Conservation (phyloP, 2,329 filamentous ascomycete genomes). For the Curvularia sp. region DNA sequence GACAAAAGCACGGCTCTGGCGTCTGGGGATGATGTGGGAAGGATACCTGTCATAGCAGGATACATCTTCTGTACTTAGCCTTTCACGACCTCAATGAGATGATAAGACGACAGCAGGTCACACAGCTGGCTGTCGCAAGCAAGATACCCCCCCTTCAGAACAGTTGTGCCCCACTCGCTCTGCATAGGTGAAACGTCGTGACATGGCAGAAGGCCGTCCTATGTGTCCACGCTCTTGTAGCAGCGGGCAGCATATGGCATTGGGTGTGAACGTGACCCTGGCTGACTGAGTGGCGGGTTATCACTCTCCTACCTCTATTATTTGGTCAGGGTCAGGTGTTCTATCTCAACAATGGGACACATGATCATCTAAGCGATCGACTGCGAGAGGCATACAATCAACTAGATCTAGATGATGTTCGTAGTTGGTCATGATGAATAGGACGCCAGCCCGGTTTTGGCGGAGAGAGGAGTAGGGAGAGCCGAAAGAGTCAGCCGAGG, state of each 20-base stretch:
- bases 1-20: conserved; percentile 49
- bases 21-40: conserved; percentile 46
- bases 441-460: conserved; percentile 1
- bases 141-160: conserved; percentile 13
- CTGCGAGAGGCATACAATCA: not conserved
- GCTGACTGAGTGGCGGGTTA: not conserved
- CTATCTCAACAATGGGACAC: not conserved
- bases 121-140: conserved; percentile 33
- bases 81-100: conserved; percentile 42
- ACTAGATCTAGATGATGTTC: not conserved
- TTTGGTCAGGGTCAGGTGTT: not conserved
- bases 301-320: not conserved
- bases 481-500: conserved; percentile 27
- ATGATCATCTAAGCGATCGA: not conserved
- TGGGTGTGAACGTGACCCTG: conserved; percentile 3
- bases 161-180: conserved; percentile 1
- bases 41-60: conserved; percentile 38
- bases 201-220: conserved; percentile 8
- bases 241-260: conserved; percentile 4
- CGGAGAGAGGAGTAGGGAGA: conserved; percentile 19
- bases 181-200: conserved; percentile 3
- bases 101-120: conserved; percentile 39
- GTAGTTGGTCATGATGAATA: not conserved
- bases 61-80: conserved; percentile 40
- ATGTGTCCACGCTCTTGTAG: not conserved